Evolutionary conservation across 139 green algal genomes (phyloP), one percentile per base, ranked within the genome.

Genomic region (Picochlorum sp.): DNA sequence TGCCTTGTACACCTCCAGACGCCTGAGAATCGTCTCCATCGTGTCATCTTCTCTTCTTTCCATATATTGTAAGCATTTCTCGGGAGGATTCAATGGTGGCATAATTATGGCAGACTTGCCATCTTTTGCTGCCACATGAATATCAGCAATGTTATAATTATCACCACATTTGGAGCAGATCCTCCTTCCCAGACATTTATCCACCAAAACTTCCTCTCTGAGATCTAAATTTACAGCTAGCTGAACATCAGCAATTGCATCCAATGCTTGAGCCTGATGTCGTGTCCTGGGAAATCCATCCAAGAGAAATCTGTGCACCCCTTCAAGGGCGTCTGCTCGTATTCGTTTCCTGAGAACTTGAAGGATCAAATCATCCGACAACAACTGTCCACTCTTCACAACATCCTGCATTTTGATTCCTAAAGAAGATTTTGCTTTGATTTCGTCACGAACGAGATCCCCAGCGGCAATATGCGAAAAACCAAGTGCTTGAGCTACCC

Each of bases 101-200:
- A 97, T 96, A 5, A 90, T 28, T 24, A 97, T 95, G n/a, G 80
- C 83, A 4, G 84, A 80, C 26, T 54, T 41, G 37, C 69, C 75
- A 44, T 78, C 66, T 7, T 23, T 51, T 24, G 86, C 81, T 4
- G 83, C 74, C 45, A 93, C 71, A 64, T 91, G 73, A 66, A 98
- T 98, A 76, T 97, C 77, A 18, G 93, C 93, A 1, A 98, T 64
- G 79, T 98, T 98, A 83, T 86, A 98, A 74, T 88, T 90, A 67
- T 87, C 87, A 32, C 88, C 86, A 73, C 93, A 98, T 61, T 96
- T 76, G 2, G 28, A 65, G 78, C 93, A 98, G n/a, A 93, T 73
- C 2, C 91, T 78, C 4, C 92, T 74, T 0, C 87, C 89, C 61
- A 93, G 67, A 76, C 89, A 96, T 70, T 98, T 98, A 32, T 89